Percentiles rank a stretch among this genome's conserved stretches.
These are phyloP conservation scores for Termitomyces sp. DNA, from an alignment of 768 basidiomycete genomes.

Conservation along the genomic window DNA sequence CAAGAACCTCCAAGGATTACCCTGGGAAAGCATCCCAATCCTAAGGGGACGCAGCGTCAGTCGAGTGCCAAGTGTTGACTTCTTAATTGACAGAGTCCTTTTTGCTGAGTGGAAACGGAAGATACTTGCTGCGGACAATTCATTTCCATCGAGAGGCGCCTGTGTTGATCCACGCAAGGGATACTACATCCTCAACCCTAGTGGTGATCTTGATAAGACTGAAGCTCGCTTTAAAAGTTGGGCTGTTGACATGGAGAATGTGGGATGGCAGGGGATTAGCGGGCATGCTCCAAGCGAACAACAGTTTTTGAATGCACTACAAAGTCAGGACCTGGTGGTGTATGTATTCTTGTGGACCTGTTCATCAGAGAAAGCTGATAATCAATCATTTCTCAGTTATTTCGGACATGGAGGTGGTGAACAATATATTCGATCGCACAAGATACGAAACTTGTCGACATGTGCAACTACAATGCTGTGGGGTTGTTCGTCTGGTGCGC, in stretches of 20 bases:
- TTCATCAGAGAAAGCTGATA: background rate
- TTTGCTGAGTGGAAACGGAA: constrained; percentile 43
- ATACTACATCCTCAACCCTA: constrained; percentile 88
- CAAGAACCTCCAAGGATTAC: constrained; percentile 81
- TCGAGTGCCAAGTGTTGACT: constrained; percentile 87
- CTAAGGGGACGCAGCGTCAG: constrained; percentile 82
- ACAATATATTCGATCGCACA: constrained; percentile 87
- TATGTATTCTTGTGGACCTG: constrained; percentile 35
- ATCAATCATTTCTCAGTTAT: constrained; percentile 49
- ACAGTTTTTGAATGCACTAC: constrained; percentile 71
- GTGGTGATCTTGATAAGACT: constrained; percentile 82
- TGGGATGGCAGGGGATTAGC: constrained; percentile 81
- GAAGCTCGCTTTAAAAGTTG: constrained; percentile 79
- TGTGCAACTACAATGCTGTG: constrained; percentile 97
- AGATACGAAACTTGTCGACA: constrained; percentile 70
- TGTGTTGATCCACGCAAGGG: constrained; percentile 61
- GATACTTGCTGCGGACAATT: constrained; percentile 13
- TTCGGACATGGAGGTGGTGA: constrained; percentile 97
- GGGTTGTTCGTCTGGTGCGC: constrained; percentile 93
- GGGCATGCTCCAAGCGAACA: constrained; percentile 79
- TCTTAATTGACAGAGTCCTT: constrained; percentile 77
- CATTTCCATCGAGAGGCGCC: constrained; percentile 34
- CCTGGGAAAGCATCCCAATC: constrained; percentile 94
- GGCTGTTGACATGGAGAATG: constrained; percentile 61
- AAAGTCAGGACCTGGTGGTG: constrained; percentile 82